Percentiles rank a stretch among this genome's conserved stretches.
phyloP scores from a whole-genome alignment of 2,329 filamentous ascomycete genomes.

The Trichophyton benhamiae region DNA sequence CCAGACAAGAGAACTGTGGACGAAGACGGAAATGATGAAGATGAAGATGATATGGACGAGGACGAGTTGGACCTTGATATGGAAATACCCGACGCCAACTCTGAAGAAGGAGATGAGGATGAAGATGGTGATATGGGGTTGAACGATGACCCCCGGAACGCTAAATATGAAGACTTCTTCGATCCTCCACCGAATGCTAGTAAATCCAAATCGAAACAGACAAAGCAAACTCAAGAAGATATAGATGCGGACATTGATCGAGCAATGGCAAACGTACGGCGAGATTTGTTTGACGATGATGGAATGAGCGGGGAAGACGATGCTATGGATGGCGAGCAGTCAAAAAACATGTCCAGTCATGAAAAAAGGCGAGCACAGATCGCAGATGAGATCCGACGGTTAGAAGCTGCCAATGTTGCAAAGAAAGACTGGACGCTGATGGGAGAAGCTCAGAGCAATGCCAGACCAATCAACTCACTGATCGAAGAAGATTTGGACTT shows the following conservation, averaged over 20 bases:
- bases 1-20: constrained; percentile 31
- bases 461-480: constrained; percentile 80
- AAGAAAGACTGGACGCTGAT: constrained; percentile 84
- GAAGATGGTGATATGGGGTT: constrained; percentile 42
- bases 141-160: constrained; percentile 39
- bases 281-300: constrained; percentile 79
- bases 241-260: constrained; percentile 52
- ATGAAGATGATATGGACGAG: constrained; percentile 60
- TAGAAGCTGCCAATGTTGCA: constrained; percentile 78
- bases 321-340: constrained; percentile 51
- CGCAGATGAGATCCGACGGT: constrained; percentile 75
- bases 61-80: constrained; percentile 35
- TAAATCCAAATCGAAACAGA: constrained; percentile 35
- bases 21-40: constrained; percentile 46
- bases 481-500: constrained; percentile 93
- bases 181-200: constrained; percentile 61
- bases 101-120: background rate
- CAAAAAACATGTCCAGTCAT: constrained; percentile 52
- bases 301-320: constrained; percentile 31
- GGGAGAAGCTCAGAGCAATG: constrained; percentile 72
- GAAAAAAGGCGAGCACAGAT: constrained; percentile 78
- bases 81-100: background rate
- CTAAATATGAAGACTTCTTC: constrained; percentile 59
- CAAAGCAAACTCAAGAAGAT: background rate
- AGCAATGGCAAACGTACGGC: constrained; percentile 74